Conservation (phyloP, 1,139 yeast species). For the Yamadazyma triangularis region DNA sequence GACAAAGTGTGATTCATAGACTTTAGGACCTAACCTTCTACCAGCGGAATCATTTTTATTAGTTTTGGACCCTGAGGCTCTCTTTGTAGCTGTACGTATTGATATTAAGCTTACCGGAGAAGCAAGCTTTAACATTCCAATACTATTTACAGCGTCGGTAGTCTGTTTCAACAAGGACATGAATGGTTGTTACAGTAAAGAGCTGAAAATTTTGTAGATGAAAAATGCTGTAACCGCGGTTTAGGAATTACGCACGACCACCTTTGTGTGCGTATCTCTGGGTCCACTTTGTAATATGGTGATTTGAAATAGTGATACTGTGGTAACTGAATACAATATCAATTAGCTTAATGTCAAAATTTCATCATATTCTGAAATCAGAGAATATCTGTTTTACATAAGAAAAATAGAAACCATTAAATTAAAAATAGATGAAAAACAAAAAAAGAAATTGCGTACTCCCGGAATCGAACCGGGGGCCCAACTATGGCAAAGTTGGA, state of each 20-base stretch:
- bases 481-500: slow-evolving; percentile 2
- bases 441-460: slow-evolving; percentile 2
- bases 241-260: background rate
- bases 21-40: slow-evolving; percentile 89
- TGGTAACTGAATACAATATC: no score
- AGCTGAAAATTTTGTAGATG: background rate
- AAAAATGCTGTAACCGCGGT: background rate
- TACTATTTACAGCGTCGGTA: background rate
- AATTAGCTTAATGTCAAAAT: no score
- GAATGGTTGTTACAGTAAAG: background rate
- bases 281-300: no score
- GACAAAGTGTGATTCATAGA: slow-evolving; percentile 63
- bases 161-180: background rate
- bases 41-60: slow-evolving; percentile 95
- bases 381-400: no score
- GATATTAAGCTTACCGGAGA: background rate
- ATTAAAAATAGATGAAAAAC: no score
- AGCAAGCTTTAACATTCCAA: background rate
- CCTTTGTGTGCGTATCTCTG: background rate
- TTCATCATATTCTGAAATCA: no score
- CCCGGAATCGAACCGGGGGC: slow-evolving; percentile 4
- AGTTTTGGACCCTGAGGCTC: slow-evolving; percentile 90
- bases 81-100: slow-evolving; percentile 88
- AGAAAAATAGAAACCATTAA: background rate
- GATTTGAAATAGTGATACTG: no score